Percentiles rank a stretch among this genome's conserved stretches.
These are phyloP conservation scores for Eimeria tenella DNA, from an alignment of 169 alveolate species.

Conservation along the genomic window DNA sequence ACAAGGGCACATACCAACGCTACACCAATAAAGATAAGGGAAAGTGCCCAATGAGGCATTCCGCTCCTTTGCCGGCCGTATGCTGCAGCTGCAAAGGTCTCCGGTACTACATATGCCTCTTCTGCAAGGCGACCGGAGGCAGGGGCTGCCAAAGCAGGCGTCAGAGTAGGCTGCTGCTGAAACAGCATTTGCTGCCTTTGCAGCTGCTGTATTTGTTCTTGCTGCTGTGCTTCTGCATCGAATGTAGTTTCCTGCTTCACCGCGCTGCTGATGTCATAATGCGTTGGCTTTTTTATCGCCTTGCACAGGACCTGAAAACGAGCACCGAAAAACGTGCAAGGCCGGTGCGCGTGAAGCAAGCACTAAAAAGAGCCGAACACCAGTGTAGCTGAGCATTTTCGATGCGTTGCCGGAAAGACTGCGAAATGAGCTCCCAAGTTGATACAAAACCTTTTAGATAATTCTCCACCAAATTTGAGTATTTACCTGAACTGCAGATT, in stretches of 20 bases:
- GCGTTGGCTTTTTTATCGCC: conserved; percentile 64
- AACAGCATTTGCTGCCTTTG: conserved; percentile 59
- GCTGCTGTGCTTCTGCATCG: conserved; percentile 66
- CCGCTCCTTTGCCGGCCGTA: conserved; percentile 51
- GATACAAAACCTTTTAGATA: too few relatives aligned
- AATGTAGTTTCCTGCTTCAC: conserved; percentile 68
- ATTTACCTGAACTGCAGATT: conserved; percentile 63
- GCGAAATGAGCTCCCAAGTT: not conserved
- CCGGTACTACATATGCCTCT: conserved; percentile 14
- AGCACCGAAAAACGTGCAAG: not conserved
- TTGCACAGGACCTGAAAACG: conserved; percentile 54
- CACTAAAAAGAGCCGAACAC: not conserved
- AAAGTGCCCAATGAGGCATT: conserved; percentile 57
- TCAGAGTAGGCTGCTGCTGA: conserved; percentile 10
- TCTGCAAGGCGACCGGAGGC: conserved; percentile 22
- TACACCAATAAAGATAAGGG: conserved; percentile 38
- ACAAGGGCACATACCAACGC: conserved; percentile 31
- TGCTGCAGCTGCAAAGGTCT: conserved; percentile 67
- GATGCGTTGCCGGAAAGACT: not conserved
- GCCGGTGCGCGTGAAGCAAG: not conserved
- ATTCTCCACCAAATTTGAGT: not conserved
- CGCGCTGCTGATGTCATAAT: conserved; percentile 54
- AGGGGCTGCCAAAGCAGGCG: conserved; percentile 9
- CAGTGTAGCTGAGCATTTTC: not conserved
- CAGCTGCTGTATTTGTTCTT: conserved; percentile 56